Evolutionary conservation across 2,329 filamentous ascomycete species (phyloP), one percentile per base, ranked within the genome.

Genomic region (Exophiala dermatitidis): DNA sequence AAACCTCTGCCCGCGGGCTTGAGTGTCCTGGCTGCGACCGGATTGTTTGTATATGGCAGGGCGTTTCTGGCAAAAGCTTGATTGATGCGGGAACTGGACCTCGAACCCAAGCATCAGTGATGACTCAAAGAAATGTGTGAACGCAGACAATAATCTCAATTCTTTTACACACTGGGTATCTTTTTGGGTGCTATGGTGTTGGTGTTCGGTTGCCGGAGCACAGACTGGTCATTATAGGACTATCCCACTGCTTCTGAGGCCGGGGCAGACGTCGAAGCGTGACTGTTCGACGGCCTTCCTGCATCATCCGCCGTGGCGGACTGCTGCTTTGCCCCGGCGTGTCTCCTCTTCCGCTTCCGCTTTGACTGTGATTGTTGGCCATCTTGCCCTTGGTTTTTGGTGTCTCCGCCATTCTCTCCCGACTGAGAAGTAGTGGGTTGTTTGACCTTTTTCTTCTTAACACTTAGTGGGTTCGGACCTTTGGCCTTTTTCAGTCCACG

Each of bases 1-100:
- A 98, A 97, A 79, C 87, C 88, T 0, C 80, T 98, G 48, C 91
- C 93, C 0, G 77, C 86, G 52, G 81, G 84, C 7, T 73, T 98
- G 66, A 91, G 88, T 66, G 66, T 90, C 45, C 67, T 97, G 65
- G 89, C 91, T 9, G 74, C 83, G 6, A 88, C 88, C 68, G 91
- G 91, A 10, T 67, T 95, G 62, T 77, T 82, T 65, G 84, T 85
- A 28, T 97, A 93, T 73, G 90, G 89, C 56, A 79, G 78, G 65
- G 88, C 85, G 37, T 86, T 73, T 58, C 65, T 68, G 57, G 65
- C 62, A 48, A 69, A 67, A 64, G 38, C 38, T 26, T 41, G 38
- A 41, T 41, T 28, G 12, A 44, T n/a, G 8, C 19, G 19, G 19
- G 19, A 19, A 19, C 19, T 19, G 19, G 19, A 19, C 19, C 19